Percentiles rank a stretch among this genome's conserved stretches.
phyloP scores from a whole-genome alignment of 2,329 filamentous ascomycete genomes.

The Colletotrichum tropicicola region DNA sequence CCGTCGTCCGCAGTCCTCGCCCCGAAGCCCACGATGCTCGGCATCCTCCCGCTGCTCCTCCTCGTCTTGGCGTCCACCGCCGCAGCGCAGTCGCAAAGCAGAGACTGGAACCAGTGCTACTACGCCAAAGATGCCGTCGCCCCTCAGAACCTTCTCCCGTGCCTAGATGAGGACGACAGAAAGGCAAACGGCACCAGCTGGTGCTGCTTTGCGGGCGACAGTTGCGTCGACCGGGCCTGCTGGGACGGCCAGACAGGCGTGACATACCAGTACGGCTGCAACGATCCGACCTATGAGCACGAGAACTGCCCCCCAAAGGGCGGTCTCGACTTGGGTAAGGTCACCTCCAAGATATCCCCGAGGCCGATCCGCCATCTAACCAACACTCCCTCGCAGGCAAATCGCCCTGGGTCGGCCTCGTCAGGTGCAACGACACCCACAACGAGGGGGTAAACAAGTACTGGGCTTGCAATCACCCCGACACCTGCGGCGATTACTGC shows the following conservation, averaged over 20 bases:
- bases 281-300: constrained; percentile 23
- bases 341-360: too few species aligned
- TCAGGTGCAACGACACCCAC: constrained; percentile 9
- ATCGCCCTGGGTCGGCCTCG: constrained; percentile 27
- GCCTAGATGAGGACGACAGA: background rate
- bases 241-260: background rate
- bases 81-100: background rate
- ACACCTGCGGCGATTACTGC: constrained; percentile 18
- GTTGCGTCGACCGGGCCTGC: constrained; percentile 14
- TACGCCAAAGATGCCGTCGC: constrained; percentile 11
- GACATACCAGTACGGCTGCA: constrained; percentile 27
- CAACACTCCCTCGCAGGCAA: background rate
- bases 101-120: constrained; percentile 22
- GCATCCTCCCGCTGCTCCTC: background rate
- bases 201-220: constrained; percentile 20
- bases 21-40: background rate
- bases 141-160: background rate
- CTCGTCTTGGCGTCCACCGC: background rate
- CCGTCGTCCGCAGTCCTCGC: background rate
- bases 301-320: constrained; percentile 19
- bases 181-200: background rate
- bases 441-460: constrained; percentile 19
- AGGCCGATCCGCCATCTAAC: background rate
- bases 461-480: constrained; percentile 25
- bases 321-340: constrained; percentile 4